Evolutionary conservation across 768 basidiomycete species (phyloP), one percentile per base, ranked within the genome.

Genomic region (Phanerochaete sordida): DNA sequence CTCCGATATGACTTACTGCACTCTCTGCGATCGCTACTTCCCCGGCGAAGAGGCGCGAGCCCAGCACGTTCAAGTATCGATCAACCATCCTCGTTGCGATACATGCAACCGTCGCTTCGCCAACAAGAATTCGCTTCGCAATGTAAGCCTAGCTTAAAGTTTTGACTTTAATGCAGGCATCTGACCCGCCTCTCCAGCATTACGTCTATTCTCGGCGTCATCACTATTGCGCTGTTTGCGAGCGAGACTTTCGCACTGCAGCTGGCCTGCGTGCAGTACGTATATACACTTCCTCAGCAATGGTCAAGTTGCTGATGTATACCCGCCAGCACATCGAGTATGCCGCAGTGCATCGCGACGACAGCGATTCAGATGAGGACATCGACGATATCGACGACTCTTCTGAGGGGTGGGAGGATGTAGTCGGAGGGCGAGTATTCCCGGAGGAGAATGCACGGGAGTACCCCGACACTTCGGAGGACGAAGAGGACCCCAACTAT

Each of bases 11-110:
- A 58, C 58, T 33, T 74, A 75, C 66, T 75, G 74, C 66, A 67
- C 72, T 31, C 63, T 74, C 26, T 75, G 74, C 64, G 73, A 75
- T 58, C 56, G 58, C 33, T 73, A 75, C 61, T 74, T 74, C 63
- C 65, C 67, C 47, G 61, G 60, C 30, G 48, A 61, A 5, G 65
- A 66, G 2, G 66, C 71, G 21, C 72, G 74, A 19, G 64, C 69
- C 7, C 58, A 59, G 26, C 74, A 75, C 37, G 62, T 75, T 24
- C 63, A 68, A 50, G 50, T 59, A 46, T 66, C 74, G 3, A 54
- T 45, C 23, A 68, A 68, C 58, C 74, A 75, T 45, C 73, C 73
- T 1, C 57, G 67, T 51, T 75, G 74, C 63, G 55, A 63, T 1
- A 60, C 65, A 1, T 74, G 73, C 64, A 53, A 70, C 1, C 58